Evolutionary conservation across 805 yeast species (phyloP).

Genomic region (Saturnispora dispora): DNA sequence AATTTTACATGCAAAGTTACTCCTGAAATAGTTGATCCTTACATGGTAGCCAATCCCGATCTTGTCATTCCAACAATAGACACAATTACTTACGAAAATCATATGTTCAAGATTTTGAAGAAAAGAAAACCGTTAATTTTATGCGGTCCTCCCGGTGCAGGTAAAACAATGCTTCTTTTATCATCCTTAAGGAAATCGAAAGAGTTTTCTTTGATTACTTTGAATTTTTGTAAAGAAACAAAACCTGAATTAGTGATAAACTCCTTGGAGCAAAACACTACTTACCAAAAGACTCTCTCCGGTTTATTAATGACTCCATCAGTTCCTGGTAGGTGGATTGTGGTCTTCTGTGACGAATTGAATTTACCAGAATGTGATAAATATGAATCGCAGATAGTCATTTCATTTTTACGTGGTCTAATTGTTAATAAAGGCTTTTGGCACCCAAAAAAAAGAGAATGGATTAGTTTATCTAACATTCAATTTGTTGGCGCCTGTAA

Average conservation of each 20-base stretch:
- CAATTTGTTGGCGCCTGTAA: constrained; percentile 96
- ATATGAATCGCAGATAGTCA: constrained; percentile 65
- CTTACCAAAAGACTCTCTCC: constrained; percentile 39
- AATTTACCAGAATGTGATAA: constrained; percentile 68
- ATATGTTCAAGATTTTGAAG: constrained; percentile 47
- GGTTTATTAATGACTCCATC: constrained; percentile 54
- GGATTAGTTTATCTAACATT: constrained; percentile 58
- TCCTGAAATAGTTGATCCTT: constrained; percentile 40
- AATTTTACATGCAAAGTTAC: constrained; percentile 35
- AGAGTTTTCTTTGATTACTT: constrained; percentile 48
- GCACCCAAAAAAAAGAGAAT: constrained; percentile 46
- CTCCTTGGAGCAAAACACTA: constrained; percentile 66
- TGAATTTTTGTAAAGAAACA: constrained; percentile 81
- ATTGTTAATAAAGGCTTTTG: constrained; percentile 73
- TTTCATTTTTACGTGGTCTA: constrained; percentile 65
- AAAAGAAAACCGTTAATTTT: constrained; percentile 55
- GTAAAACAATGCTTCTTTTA: constrained; percentile 86
- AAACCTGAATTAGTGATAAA: constrained; percentile 50
- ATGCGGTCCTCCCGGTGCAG: constrained; percentile 97
- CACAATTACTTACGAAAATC: constrained; percentile 55
- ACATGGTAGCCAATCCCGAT: constrained; percentile 51
- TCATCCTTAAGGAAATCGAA: constrained; percentile 54
- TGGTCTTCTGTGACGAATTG: constrained; percentile 85
- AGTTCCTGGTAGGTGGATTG: constrained; percentile 57
- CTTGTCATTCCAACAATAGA: constrained; percentile 72